Conservation (phyloP, 2,329 filamentous ascomycete genomes). For the Neonectria neomacrospora region DNA sequence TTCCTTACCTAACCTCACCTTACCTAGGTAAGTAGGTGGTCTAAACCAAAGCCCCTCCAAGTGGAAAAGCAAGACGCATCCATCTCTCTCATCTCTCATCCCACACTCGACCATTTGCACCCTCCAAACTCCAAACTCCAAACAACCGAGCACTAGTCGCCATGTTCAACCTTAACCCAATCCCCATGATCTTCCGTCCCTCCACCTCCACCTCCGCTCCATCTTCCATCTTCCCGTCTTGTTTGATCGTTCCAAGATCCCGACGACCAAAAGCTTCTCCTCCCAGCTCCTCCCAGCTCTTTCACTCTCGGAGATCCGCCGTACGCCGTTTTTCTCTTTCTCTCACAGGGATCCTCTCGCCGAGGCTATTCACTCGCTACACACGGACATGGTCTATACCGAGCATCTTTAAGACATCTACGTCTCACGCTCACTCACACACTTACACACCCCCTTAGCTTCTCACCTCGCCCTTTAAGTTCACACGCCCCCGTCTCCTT, state of each 20-base stretch:
- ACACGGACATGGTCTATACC: neutral
- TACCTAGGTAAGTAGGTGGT: neutral
- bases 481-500: neutral
- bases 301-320: neutral
- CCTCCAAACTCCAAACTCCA: too few relatives aligned
- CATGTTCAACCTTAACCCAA: neutral
- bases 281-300: too few relatives aligned
- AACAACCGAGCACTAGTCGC: neutral
- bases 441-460: neutral
- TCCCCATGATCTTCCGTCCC: neutral
- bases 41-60: neutral
- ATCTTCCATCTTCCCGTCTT: neutral
- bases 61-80: neutral
- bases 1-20: too few relatives aligned
- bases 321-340: neutral
- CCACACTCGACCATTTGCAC: neutral
- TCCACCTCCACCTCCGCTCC: neutral
- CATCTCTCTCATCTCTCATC: neutral
- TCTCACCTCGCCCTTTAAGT: neutral
- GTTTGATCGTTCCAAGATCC: neutral
- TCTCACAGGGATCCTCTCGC: neutral
- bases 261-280: neutral
- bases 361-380: neutral
- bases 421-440: neutral
- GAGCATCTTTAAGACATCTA: too few relatives aligned